A percentile compares a stretch with the other conserved stretches of the same genome.
Conservation (phyloP, 1,284 basidiomycete genomes). For the Trametes pubescens region DNA sequence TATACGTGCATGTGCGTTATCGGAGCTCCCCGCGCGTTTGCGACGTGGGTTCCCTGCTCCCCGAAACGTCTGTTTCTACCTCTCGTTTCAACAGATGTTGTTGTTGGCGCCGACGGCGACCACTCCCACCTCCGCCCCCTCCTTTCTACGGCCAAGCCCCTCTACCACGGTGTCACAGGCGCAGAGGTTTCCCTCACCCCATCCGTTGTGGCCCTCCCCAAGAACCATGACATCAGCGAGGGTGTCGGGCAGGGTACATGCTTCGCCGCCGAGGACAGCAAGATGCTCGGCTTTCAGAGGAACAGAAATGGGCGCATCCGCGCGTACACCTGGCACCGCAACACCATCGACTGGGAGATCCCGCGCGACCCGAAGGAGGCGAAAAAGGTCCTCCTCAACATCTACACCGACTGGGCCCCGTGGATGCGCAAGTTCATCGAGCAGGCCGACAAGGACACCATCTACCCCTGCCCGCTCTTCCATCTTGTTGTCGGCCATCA, state of each 20-base stretch:
- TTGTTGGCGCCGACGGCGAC: slow-evolving; percentile 57
- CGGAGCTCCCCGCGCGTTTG: no score
- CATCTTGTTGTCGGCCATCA: slow-evolving; percentile 22
- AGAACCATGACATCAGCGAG: slow-evolving; percentile 13
- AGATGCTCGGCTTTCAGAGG: slow-evolving; percentile 15
- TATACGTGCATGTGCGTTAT: no score
- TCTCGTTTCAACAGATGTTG: no score
- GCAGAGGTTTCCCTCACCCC: slow-evolving; percentile 19
- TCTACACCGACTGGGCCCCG: slow-evolving; percentile 23
- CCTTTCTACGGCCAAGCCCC: slow-evolving; percentile 12
- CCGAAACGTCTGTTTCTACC: no score
- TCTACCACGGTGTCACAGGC: slow-evolving; percentile 20
- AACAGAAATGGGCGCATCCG: slow-evolving; percentile 25
- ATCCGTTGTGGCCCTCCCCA: slow-evolving; percentile 8
- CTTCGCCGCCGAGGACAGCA: slow-evolving; percentile 1
- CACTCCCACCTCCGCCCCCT: slow-evolving; percentile 51
- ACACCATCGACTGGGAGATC: slow-evolving; percentile 6
- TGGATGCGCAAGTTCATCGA: slow-evolving; percentile 23
- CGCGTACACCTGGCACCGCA: slow-evolving; percentile 21
- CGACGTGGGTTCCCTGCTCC: no score
- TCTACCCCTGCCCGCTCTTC: slow-evolving; percentile 26
- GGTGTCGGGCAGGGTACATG: slow-evolving; percentile 16
- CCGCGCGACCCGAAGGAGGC: slow-evolving; percentile 17
- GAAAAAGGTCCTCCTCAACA: slow-evolving; percentile 15
- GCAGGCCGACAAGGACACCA: slow-evolving; percentile 18